A percentile compares a stretch with the other conserved stretches of the same genome.
These are phyloP conservation scores for Podaxis mareebaensis DNA, from an alignment of 768 basidiomycete genomes.

Conservation along the genomic window DNA sequence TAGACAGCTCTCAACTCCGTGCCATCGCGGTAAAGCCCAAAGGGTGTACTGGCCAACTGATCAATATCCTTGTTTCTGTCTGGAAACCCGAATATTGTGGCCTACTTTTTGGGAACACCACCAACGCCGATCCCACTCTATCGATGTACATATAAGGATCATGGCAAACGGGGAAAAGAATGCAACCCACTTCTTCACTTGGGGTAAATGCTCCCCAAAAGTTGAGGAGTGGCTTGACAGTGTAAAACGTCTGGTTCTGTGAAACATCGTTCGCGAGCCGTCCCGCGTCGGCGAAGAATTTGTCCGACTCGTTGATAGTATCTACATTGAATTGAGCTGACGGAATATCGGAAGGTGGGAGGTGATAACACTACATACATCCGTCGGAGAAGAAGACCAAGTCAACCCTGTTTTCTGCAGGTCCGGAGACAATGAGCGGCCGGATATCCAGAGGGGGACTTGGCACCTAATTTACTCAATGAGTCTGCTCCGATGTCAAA, in stretches of 20 bases:
- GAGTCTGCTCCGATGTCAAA: background rate
- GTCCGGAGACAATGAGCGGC: conserved; percentile 62
- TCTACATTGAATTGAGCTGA: conserved; percentile 38
- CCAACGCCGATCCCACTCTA: conserved; percentile 74
- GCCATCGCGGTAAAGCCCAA: conserved; percentile 75
- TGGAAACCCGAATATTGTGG: background rate
- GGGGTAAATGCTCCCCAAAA: conserved; percentile 82
- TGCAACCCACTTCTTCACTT: conserved; percentile 59
- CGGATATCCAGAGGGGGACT: conserved; percentile 52
- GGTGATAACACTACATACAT: conserved; percentile 45
- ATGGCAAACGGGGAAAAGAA: background rate
- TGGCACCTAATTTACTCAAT: background rate
- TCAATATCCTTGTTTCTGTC: background rate
- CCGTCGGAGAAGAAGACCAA: conserved; percentile 80
- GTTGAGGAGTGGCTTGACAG: conserved; percentile 74
- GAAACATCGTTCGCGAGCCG: conserved; percentile 71
- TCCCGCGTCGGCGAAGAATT: conserved; percentile 66
- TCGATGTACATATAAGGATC: background rate
- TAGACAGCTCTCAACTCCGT: conserved; percentile 77
- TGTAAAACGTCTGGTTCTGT: conserved; percentile 73
- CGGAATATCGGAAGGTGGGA: background rate
- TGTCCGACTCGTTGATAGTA: conserved; percentile 50
- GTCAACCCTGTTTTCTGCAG: conserved; percentile 66
- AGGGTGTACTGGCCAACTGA: conserved; percentile 54
- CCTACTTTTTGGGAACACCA: conserved; percentile 69